Base-by-base conservation (phyloP, 2,329 filamentous ascomycete species). In the Fusarium circinatum region DNA sequence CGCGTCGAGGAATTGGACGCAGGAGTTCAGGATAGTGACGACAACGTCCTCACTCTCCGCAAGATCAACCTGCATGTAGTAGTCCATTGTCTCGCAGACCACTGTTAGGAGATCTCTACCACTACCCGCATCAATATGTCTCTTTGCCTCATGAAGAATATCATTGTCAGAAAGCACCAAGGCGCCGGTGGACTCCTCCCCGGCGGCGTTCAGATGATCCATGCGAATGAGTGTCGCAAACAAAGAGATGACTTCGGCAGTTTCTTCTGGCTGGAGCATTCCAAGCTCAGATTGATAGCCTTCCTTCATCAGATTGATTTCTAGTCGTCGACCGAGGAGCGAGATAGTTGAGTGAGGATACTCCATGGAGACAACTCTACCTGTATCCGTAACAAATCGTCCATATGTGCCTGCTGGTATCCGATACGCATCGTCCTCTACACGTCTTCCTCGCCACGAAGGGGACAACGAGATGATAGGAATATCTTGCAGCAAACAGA, bases 11-110 rank as follows among this genome's bases (percentile, higher is more conserved):
- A 98, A 98, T 60, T 94, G 92, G 28, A 95, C 83, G 79, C 94
- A 97, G 30, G 93, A 90, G 17, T 86, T 85, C 63, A 92, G 81
- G 54, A 95, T 88, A 5, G 92, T 86, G 34, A 97, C 86, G 41
- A 91, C 89, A 47, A 91, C 83, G 17, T 90, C 89, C 45, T 91
- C 90, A n/a, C 89, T 87, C 42, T 88, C 85, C 20, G 82, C 81
- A 28, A 85, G 80, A 24, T 89, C 88, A 48, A 89, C 89, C 47
- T 92, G 89, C 71, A 90, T 86, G 62, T 88, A 87, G 65, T 87
- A 87, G 75, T 98, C 96, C 75, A 98, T 92, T 3, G 96, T 94
- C 70, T 97, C 93, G 75, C 95, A 93, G 34, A 98, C 85, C 47
- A 98, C 89, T 17, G 90, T 90, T 59, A 97, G 88, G 59, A 98